Evolutionary conservation across 805 yeast genomes (phyloP), one percentile per base, ranked within the genome.

Genomic region (Candida krabiensis): DNA sequence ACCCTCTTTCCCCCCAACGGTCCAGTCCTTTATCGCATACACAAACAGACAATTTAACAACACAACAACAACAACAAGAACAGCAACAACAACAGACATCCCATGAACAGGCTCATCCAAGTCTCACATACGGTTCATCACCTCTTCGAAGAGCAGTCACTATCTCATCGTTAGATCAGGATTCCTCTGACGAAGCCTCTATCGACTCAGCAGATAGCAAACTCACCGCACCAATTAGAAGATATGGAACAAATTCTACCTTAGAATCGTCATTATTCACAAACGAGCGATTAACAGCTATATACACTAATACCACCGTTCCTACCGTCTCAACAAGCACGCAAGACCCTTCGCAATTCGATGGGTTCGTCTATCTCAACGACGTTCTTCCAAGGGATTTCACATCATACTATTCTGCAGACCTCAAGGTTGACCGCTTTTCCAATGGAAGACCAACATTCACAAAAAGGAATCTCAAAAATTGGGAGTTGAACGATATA

Each of bases 401-500:
- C 49, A 52, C 61, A 15, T 80, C 77, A 49, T 77, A 78, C 75
- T 80, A 80, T 53, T 61, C 80, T 0, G 72, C 80, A 1, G 84
- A 79, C 41, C 56, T 77, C 9, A 58, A 75, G 17, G 66, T 69
- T 26, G 72, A 71, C 40, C 69, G 74, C 16, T 63, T 77, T 27
- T 64, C 72, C 9, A 76, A 76, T 45, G 83, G 84, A 0, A 64
- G 88, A 30, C 87, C 86, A 9, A 56, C 62, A 18, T 82, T 80
- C 59, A 80, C 87, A 0, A 75, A 73, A 44, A 64, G 88, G 37
- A 77, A 75, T 12, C 64, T 84, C 28, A 63, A 79, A 18, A 84
- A 82, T 56, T 84, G 91, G 91, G 80, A 75, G 33, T 53, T 80
- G 35, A 84, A 84, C 57, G 90, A 83, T 55, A 63, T 80, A 14